Evolutionary conservation across 1,139 yeast species (phyloP).

Genomic region (Pichia sp.): DNA sequence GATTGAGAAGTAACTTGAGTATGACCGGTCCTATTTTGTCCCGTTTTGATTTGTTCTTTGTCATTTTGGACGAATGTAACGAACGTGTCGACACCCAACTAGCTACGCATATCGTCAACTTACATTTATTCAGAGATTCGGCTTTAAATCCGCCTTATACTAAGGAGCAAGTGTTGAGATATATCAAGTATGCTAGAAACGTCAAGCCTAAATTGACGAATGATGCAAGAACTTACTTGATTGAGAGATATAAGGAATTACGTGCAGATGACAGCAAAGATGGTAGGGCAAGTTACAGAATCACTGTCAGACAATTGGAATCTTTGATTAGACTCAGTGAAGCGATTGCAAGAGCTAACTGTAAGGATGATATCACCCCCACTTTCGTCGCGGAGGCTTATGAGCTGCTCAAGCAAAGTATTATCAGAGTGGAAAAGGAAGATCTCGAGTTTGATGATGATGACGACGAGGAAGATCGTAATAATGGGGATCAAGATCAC

Average conservation of each 20-base stretch:
- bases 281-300: conserved; percentile 82
- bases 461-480: conserved; percentile 32
- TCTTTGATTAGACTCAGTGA: conserved; percentile 89
- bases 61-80: conserved; percentile 90
- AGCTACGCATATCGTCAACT: conserved; percentile 87
- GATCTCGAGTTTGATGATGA: conserved; percentile 82
- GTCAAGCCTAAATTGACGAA: conserved; percentile 85
- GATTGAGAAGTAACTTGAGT: conserved; percentile 78
- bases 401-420: conserved; percentile 81
- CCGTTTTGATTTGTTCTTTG: conserved; percentile 92
- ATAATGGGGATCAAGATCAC: conserved; percentile 14
- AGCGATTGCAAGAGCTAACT: conserved; percentile 96
- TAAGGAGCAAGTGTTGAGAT: conserved; percentile 83
- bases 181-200: conserved; percentile 87
- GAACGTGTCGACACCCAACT: conserved; percentile 83
- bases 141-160: conserved; percentile 89
- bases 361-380: conserved; percentile 84
- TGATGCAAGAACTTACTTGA: conserved; percentile 73
- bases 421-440: conserved; percentile 90
- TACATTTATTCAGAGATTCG: conserved; percentile 86
- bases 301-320: conserved; percentile 95
- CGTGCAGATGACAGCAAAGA: conserved; percentile 93
- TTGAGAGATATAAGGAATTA: conserved; percentile 76
- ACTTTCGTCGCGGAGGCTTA: conserved; percentile 91
- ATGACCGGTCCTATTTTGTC: conserved; percentile 99